These are phyloP conservation scores for Elsinoe ampelina DNA, from an alignment of 2,329 filamentous ascomycete species.

Conservation along the genomic window DNA sequence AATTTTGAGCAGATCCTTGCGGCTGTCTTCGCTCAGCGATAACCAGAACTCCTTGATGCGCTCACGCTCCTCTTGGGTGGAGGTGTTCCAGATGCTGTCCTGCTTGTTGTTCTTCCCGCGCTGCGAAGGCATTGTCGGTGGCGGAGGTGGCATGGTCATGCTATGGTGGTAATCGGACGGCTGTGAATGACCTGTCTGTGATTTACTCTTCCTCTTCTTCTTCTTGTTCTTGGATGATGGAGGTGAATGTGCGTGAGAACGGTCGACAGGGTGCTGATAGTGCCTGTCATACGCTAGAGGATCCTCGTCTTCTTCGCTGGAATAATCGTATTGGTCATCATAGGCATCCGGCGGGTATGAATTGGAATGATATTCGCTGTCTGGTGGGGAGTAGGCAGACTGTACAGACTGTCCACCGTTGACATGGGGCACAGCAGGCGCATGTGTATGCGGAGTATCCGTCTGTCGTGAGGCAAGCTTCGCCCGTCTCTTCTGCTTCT, in stretches of 20 bases:
- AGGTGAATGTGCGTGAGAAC: conserved; percentile 20
- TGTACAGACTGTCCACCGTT: background rate
- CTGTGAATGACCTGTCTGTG: background rate
- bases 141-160: conserved; percentile 28
- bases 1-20: conserved; percentile 90
- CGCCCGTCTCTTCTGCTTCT: conserved; percentile 88
- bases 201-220: conserved; percentile 17
- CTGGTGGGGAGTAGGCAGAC: background rate
- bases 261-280: conserved; percentile 16
- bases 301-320: conserved; percentile 23
- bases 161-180: background rate
- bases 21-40: conserved; percentile 83
- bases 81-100: conserved; percentile 96
- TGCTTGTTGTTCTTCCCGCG: conserved; percentile 35
- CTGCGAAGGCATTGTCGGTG: conserved; percentile 34
- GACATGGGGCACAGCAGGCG: background rate
- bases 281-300: conserved; percentile 9
- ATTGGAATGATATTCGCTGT: background rate
- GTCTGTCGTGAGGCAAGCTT: conserved; percentile 69
- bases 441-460: background rate
- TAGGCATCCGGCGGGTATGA: conserved; percentile 34
- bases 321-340: conserved; percentile 35
- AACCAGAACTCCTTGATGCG: conserved; percentile 99
- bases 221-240: conserved; percentile 15
- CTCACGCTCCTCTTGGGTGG: conserved; percentile 85